Conservation (phyloP, 139 green algal species). For the Coelastrella sp. region DNA sequence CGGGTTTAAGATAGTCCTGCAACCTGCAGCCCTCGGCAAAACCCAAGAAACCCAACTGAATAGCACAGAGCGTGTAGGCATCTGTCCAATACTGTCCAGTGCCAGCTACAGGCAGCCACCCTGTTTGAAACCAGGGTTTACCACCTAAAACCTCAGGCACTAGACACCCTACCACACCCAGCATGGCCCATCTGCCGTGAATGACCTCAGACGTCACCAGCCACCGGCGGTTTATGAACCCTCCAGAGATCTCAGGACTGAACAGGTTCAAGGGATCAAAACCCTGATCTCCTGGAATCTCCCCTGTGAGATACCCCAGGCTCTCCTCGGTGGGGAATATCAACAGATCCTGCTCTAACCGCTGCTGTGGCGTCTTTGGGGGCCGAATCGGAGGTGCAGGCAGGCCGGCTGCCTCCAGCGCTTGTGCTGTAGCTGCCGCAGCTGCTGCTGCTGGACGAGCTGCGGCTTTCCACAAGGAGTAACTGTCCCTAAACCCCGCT, state of each 20-base stretch:
- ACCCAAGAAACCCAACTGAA: conserved; percentile 66
- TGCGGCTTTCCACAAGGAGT: background rate
- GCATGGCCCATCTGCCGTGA: conserved; percentile 73
- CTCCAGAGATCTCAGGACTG: conserved; percentile 68
- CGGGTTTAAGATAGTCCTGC: conserved; percentile 67
- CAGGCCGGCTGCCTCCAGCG: conserved; percentile 10
- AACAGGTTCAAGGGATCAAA: conserved; percentile 96
- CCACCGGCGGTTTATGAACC: conserved; percentile 66
- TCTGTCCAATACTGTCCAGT: conserved; percentile 66
- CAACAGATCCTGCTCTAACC: conserved; percentile 35
- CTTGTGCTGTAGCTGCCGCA: conserved; percentile 13
- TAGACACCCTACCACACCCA: conserved; percentile 65
- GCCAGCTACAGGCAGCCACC: conserved; percentile 66
- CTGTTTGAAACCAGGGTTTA: conserved; percentile 77
- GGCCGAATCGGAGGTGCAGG: background rate
- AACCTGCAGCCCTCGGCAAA: conserved; percentile 68
- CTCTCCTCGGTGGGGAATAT: conserved; percentile 18
- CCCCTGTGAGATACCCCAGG: conserved; percentile 70
- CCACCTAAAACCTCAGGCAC: conserved; percentile 65
- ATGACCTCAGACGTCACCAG: conserved; percentile 60
- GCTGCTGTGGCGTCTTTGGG: background rate
- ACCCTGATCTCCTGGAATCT: conserved; percentile 78
- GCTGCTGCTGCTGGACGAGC: conserved; percentile 23
- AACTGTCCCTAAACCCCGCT: background rate
- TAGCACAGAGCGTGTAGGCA: conserved; percentile 59